A percentile compares a stretch with the other conserved stretches of the same genome.
Evolutionary conservation across 2,329 filamentous ascomycete genomes (phyloP).

Genomic region (Nemania serpens): DNA sequence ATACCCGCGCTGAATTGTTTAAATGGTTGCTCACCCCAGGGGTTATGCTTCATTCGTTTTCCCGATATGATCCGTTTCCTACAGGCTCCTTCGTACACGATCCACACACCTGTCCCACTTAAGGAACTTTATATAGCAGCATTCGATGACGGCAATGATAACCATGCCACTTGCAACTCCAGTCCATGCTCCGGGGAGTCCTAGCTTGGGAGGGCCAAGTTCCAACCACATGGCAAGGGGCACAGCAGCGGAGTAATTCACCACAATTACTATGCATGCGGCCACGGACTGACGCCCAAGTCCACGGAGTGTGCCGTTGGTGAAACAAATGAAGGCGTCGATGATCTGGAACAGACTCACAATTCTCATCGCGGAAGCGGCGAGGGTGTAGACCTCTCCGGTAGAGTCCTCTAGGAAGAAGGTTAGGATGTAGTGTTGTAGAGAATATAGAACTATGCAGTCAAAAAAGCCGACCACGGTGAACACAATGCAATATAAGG

Average conservation of each 20-base stretch:
- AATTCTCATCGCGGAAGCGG: conserved; percentile 36
- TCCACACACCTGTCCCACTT: conserved; percentile 32
- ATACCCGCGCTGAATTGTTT: too few relatives aligned
- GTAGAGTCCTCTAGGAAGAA: conserved; percentile 42
- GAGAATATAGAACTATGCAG: conserved; percentile 38
- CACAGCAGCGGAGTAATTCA: conserved; percentile 47
- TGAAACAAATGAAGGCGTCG: conserved; percentile 39
- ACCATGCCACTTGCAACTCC: conserved; percentile 44
- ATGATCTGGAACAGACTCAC: conserved; percentile 44
- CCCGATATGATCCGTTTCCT: not conserved
- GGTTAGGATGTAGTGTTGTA: conserved; percentile 38
- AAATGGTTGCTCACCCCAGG: not conserved
- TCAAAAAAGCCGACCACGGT: conserved; percentile 41
- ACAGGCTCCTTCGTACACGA: conserved; percentile 15
- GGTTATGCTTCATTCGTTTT: not conserved
- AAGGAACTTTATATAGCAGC: conserved; percentile 41
- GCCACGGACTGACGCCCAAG: conserved; percentile 45
- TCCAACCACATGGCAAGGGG: conserved; percentile 47
- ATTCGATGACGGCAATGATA: conserved; percentile 40
- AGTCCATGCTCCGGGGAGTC: conserved; percentile 44
- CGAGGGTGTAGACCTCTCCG: conserved; percentile 15
- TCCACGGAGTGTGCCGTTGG: conserved; percentile 47
- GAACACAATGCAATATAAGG: conserved; percentile 43
- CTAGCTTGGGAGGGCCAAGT: conserved; percentile 39
- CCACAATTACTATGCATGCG: conserved; percentile 44